These are phyloP conservation scores for Modicella reniformis DNA, from an alignment of 371 early-diverging fungal genomes.

Conservation along the genomic window DNA sequence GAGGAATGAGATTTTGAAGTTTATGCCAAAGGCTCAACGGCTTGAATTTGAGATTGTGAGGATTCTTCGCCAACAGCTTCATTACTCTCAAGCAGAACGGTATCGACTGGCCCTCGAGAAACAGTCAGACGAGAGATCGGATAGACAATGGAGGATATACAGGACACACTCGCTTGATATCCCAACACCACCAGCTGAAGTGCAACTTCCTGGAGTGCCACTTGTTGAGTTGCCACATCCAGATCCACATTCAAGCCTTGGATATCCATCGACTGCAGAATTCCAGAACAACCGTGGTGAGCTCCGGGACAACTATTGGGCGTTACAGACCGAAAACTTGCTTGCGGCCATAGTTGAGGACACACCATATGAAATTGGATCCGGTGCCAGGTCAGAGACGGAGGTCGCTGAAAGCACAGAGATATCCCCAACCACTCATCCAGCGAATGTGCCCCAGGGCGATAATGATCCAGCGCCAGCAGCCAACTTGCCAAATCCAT, in stretches of 20 bases:
- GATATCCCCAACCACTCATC: too few relatives aligned
- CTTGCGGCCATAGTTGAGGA: constrained; percentile 9
- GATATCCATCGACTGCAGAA: not conserved
- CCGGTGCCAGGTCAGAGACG: not conserved
- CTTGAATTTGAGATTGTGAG: constrained; percentile 19
- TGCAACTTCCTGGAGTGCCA: not conserved
- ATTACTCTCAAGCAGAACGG: not conserved
- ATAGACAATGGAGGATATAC: constrained; percentile 9
- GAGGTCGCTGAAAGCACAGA: too few relatives aligned
- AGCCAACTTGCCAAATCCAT: not conserved
- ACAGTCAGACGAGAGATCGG: constrained; percentile 5
- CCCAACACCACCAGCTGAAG: not conserved
- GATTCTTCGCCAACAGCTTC: constrained; percentile 9
- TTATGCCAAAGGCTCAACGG: constrained; percentile 11
- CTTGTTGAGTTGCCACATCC: not conserved
- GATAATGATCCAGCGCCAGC: not conserved
- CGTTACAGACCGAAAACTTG: constrained; percentile 7
- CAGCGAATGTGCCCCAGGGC: not conserved
- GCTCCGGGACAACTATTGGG: constrained; percentile 22
- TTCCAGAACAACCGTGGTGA: not conserved
- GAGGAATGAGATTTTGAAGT: constrained; percentile 3
- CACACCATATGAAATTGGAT: not conserved
- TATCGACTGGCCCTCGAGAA: not conserved
- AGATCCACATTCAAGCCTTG: not conserved
- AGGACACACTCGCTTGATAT: not conserved